phyloP scores from a whole-genome alignment of 192 early-diverging fungal species.

The Globomyces pollinis-pini region DNA sequence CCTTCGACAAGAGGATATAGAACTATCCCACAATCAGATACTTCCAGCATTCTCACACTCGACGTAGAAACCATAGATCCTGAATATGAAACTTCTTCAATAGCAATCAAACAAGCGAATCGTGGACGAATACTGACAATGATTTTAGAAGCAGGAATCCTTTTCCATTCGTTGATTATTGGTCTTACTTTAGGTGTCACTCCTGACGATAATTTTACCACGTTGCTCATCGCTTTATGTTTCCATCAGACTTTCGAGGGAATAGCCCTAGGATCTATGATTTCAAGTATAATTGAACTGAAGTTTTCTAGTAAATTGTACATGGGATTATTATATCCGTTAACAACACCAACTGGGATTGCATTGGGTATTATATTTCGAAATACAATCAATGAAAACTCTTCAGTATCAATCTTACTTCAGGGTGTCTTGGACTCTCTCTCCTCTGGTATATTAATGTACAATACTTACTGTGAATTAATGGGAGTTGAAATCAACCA shows the following conservation, averaged over 20 bases:
- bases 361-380: neutral
- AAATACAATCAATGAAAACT: neutral
- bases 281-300: conserved; percentile 12
- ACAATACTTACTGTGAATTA: conserved; percentile 1
- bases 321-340: neutral
- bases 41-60: neutral
- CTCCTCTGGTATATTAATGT: conserved; percentile 7
- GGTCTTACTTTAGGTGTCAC: conserved; percentile 37
- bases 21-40: neutral
- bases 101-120: neutral
- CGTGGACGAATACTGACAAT: too few species aligned
- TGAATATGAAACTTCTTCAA: too few species aligned
- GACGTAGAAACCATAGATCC: neutral
- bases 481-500: neutral
- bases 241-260: conserved; percentile 46
- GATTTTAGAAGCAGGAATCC: conserved; percentile 36
- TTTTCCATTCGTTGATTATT: conserved; percentile 42
- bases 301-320: neutral
- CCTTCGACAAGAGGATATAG: neutral
- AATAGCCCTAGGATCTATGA: conserved; percentile 22
- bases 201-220: conserved; percentile 13
- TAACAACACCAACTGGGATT: neutral
- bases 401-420: neutral
- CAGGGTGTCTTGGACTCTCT: conserved; percentile 8
- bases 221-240: conserved; percentile 32